Base-by-base conservation (phyloP, 495 filamentous ascomycete species). In the Xylaria scruposa region DNA sequence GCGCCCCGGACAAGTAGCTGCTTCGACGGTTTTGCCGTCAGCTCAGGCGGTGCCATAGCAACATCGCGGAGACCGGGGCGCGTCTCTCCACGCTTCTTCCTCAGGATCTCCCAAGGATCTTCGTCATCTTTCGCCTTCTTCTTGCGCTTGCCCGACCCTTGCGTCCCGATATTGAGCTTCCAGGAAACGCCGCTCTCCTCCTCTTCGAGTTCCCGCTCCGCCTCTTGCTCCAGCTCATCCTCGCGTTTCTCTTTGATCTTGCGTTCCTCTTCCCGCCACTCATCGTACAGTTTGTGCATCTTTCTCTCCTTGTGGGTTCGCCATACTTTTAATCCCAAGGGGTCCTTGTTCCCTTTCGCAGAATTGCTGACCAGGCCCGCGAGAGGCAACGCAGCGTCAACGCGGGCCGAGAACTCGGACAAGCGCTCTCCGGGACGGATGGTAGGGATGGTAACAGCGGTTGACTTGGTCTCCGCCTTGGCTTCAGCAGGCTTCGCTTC, bases 341-440 rank as follows among this genome's bases (percentile, higher is more conserved):
- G 78, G 77, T 87, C 87, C 66, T 84, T 85, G 53, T 85, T 85
- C 29, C 78, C 79, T 59, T 79, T 81, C 29, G 81, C 77, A 4
- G 83, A 82, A 64, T 88, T 87, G 74, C 81, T 87, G 24, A 91
- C 88, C 72, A 92, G 81, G 0, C 85, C 87, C 21, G 89, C 82
- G 12, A 99, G 79, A 0, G 96, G 96, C 29, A 99, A 82, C 2
- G 93, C 91, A 36, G 93, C 91, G 76, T 98, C 91, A 9, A 99
- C 96, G 7, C 96, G 90, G 49, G 92, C 91, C 3, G 89, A 83
- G 78, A 97, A 99, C 68, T 96, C 93, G 1, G 89, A 89, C 70
- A 99, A 83, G 33, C 87, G 86, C 81, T 99, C 96, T 24, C 93
- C 92, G 0, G 94, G 94, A 13, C 88, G 84, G 63, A 99, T 97